Evolutionary conservation across 768 basidiomycete species (phyloP), one percentile per base, ranked within the genome.

Genomic region (Boletus sensibilis): DNA sequence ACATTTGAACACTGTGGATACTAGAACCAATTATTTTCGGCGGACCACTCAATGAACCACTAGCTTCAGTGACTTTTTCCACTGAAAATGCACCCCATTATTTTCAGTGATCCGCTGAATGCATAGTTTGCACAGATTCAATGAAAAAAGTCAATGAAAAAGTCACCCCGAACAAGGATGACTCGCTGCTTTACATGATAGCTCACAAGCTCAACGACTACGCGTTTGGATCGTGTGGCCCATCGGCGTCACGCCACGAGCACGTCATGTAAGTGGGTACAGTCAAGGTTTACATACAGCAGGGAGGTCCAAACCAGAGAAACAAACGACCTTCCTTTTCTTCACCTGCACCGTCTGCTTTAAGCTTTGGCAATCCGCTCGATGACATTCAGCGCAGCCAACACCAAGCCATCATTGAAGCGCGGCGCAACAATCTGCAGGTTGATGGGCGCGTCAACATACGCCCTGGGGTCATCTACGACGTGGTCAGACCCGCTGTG

Each of bases 321-420:
- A 38, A 38, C 18, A 29, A 7, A 23, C 35, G 10, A 14, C 16
- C 27, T 10, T 8, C 18, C n/a, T 1, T 29, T 39, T 42, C 18
- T 18, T 31, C 14, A 16, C n/a, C 12, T 18, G 12, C 25, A 41
- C 2, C 18, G 11, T 21, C 21, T 21, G 1, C 3, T 20, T 29
- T 12, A 68, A 31, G 64, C 51, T 46, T 57, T 71, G 21, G 71
- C 31, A 27, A 69, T 67, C 14, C 52, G 59, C 41, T 71, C 68
- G 14, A 69, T 61, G 23, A 55, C 49, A 16, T 63, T 57, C 44
- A 69, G 44, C 29, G 61, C 69, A 11, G 68, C 65, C 50, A 69
- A 47, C 31, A 70, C 65, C 46, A 71, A 18, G 3, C 69, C 70
- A 5, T 69, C 69, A 1, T 61, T 54, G 43, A 71, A 69, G 14